Base-by-base conservation (phyloP, 306 rosid species). In the Sicyos baderoa region DNA sequence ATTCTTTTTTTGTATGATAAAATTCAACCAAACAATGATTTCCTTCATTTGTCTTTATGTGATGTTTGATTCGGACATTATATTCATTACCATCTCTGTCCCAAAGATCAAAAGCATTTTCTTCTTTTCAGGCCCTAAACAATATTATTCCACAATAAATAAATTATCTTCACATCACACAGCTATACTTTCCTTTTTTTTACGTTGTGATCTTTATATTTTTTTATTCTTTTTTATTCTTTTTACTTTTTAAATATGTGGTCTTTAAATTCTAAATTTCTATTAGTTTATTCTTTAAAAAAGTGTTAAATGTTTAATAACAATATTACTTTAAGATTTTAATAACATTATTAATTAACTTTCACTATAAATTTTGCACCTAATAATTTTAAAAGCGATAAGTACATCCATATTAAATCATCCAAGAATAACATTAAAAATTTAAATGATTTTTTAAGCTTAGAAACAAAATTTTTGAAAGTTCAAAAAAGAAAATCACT, bases 41-140 rank as follows among this genome's bases (percentile, higher is more conserved):
- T 59, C 65, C 65, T 29, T 14, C 13, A 2, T 59, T 27, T 59
- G 65, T 58, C 64, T 27, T 58, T 27, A 58, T 15, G 42, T 25
- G 64, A 58, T 58, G 35, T 56, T 56, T 56, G 65, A 59, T 59
- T 59, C 45, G 0, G 65, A 59, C 65, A 29, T 59, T 59, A 27
- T 42, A 59, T 29, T 59, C 65, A 59, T 29, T 7, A 18, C 45
- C 65, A 56, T 22, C 65, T 59, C 65, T 59, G 65, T 59, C 65
- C 45, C 7, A 13, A 59, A 27, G 21, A 59, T 59, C 65, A 59
- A 59, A 59, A 59, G 44, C 44, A 59, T 59, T 59, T 16, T 5
- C 17, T 15, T 25, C 44, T 59, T 59, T 59, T 59, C 45, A 14
- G 13, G 5, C 12, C 42, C 21, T 18, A 59, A 59, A 29, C 13